phyloP scores from a whole-genome alignment of 2,329 filamentous ascomycete species.

The Mycosphaerella arachidis region DNA sequence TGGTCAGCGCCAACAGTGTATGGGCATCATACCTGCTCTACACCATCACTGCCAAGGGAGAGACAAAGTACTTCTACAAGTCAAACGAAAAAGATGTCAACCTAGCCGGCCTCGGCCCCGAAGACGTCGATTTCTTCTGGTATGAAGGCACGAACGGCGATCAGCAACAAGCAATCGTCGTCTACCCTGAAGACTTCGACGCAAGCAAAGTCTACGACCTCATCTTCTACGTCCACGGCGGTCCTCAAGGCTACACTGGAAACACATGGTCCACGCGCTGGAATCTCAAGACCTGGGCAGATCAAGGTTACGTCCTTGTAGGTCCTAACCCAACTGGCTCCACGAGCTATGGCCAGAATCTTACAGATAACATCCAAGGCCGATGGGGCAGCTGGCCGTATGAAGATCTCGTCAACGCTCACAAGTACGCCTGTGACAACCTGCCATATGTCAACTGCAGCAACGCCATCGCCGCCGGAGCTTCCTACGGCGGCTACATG shows the following conservation, averaged over 20 bases:
- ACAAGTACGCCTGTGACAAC: slow-evolving; percentile 20
- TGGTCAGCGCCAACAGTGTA: slow-evolving; percentile 19
- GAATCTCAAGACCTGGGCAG: slow-evolving; percentile 29
- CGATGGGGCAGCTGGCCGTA: slow-evolving; percentile 24
- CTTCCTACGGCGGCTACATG: slow-evolving; percentile 38
- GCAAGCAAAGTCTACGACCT: slow-evolving; percentile 26
- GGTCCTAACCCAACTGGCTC: slow-evolving; percentile 29
- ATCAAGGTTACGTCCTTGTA: slow-evolving; percentile 32
- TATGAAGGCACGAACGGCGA: slow-evolving; percentile 27
- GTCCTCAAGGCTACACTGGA: slow-evolving; percentile 28
- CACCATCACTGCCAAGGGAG: slow-evolving; percentile 13
- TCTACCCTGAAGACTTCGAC: slow-evolving; percentile 27
- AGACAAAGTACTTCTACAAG: slow-evolving; percentile 22
- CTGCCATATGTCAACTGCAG: slow-evolving; percentile 23
- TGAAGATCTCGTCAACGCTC: slow-evolving; percentile 24
- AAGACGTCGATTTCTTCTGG: slow-evolving; percentile 20
- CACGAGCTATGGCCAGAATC: slow-evolving; percentile 29
- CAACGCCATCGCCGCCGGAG: slow-evolving; percentile 24
- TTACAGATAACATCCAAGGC: slow-evolving; percentile 26
- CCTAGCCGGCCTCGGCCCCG: slow-evolving; percentile 22
- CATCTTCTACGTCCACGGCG: slow-evolving; percentile 30
- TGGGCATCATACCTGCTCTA: slow-evolving; percentile 24
- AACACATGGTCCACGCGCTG: slow-evolving; percentile 28
- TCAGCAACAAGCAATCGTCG: slow-evolving; percentile 21
- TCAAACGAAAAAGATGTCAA: slow-evolving; percentile 23